Evolutionary conservation across 345 rosid species (phyloP), one percentile per base, ranked within the genome.

Genomic region (Erodium maritimum): DNA sequence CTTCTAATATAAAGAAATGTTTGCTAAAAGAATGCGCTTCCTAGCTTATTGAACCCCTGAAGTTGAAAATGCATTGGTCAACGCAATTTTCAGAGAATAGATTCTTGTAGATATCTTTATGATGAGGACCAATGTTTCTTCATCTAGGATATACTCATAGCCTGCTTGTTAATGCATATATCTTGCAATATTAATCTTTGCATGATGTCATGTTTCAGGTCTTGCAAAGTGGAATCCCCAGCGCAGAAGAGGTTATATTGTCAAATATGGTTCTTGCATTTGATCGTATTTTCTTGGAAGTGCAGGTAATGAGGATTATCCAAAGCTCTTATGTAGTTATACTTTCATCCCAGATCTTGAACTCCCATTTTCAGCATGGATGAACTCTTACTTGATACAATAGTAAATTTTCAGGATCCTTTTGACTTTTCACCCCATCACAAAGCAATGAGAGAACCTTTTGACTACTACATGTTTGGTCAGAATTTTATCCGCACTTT

Each of bases 391-490:
- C 55, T 55, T 71, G 68, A 52, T 60, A 51, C 61, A 52, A 50
- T 62, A 59, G 57, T 65, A 29, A 24, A 17, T 50, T 74, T 75
- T 58, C 94, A 93, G 99, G 89, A 85, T 18, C 86, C 90, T 60
- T 88, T 76, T 73, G 77, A 71, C 68, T 88, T 93, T 72, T 63
- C 74, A 23, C 89, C 95, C 21, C 74, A 84, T 75, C 99, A 88
- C 77, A 81, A 84, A 77, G 95, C 95, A 60, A 20, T 85, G 70
- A 73, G 95, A 65, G 83, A 86, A 71, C 99, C 99, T 55, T 86
- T 88, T 71, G 99, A 93, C 80, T 93, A 93, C 73, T 93, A 79
- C 73, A 71, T 75, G 71, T 83, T 93, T 81, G 99, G 91, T 66
- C 96, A 93, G 74, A 93, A 86, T 55, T 93, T 86, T 70, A 79